Base-by-base conservation (phyloP, 2,329 filamentous ascomycete genomes). In the Leptographium flavum region DNA sequence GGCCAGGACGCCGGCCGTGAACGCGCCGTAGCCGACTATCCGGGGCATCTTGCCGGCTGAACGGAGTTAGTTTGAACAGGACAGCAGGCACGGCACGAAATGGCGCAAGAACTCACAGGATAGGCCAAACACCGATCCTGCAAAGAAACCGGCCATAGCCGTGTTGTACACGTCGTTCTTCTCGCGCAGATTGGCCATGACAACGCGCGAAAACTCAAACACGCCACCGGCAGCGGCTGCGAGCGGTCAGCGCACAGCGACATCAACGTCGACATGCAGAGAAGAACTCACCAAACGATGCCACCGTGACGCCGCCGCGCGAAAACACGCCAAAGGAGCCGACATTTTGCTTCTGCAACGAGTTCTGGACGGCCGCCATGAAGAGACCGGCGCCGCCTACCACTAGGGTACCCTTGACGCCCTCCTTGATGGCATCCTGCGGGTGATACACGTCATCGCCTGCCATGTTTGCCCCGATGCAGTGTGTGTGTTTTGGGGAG, bases 241-340 rank as follows among this genome's bases (percentile, higher is more conserved):
- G 36, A 55, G 43, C 47, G n/a, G 46, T 33, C 39, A 45, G 46
- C 31, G 17, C n/a, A 32, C 36, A 32, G 11, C 27, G 39, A 19
- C 22, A 14, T n/a, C n/a, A n/a, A n/a, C n/a, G 27, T 15, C 17
- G 23, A n/a, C 30, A 28, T 13, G 37, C 17, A 21, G 31, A 35
- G 31, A 23, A 15, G 37, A 3, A 30, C 42, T 4, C 70, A 85
- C 81, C 75, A 56, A 80, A 81, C 31, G 78, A 76, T 39, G 78
- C 60, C 56, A 82, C 83, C 42, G 81, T 81, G 58, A 80, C 70
- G 53, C 87, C 88, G 47, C 79, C 81, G 57, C 79, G 77, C 39
- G 84, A 84, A 60, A 96, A 80, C 57, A 94, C 74, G 54, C 84
- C 83, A 69, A 81, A 76, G 50, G 80, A 74, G 55, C 87, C 86